These are phyloP conservation scores for Geranium brycei DNA, from an alignment of 345 rosid genomes.

Conservation along the genomic window DNA sequence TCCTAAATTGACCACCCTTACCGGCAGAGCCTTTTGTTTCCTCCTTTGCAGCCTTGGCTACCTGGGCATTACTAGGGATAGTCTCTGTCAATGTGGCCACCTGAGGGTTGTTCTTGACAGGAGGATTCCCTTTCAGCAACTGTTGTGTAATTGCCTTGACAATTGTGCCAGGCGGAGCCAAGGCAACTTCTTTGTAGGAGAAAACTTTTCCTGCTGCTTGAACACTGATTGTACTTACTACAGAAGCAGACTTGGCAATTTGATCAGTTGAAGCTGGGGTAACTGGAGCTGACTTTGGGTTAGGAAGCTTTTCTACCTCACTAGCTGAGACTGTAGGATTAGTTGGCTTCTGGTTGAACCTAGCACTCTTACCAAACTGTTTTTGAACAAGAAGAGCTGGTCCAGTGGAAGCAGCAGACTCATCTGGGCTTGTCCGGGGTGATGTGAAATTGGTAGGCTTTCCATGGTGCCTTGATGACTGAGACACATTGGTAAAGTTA, in stretches of 20 bases:
- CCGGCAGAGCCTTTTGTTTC: slow-evolving; percentile 15
- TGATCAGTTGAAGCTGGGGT: slow-evolving; percentile 43
- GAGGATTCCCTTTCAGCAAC: slow-evolving; percentile 39
- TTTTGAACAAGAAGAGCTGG: slow-evolving; percentile 33
- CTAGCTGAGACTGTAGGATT: slow-evolving; percentile 22
- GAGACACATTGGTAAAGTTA: slow-evolving; percentile 57
- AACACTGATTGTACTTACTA: slow-evolving; percentile 40
- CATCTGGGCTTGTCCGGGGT: slow-evolving; percentile 39
- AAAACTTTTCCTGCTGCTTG: slow-evolving; percentile 77
- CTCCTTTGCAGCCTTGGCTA: slow-evolving; percentile 13
- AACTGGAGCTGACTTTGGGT: slow-evolving; percentile 37
- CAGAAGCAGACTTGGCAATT: slow-evolving; percentile 36
- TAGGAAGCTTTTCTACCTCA: slow-evolving; percentile 34
- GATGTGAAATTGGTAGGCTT: slow-evolving; percentile 49
- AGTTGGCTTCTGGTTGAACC: slow-evolving; percentile 54
- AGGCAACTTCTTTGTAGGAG: slow-evolving; percentile 96
- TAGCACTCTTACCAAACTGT: slow-evolving; percentile 54
- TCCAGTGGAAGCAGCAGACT: slow-evolving; percentile 31
- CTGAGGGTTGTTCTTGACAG: slow-evolving; percentile 19
- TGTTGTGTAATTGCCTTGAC: slow-evolving; percentile 75
- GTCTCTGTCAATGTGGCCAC: slow-evolving; percentile 16
- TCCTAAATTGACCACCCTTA: slow-evolving; percentile 20
- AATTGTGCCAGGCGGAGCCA: slow-evolving; percentile 93
- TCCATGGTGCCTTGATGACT: slow-evolving; percentile 55
- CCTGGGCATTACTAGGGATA: not conserved